Conservation (phyloP, 768 basidiomycete genomes). For the Tylopilus subfusipes region DNA sequence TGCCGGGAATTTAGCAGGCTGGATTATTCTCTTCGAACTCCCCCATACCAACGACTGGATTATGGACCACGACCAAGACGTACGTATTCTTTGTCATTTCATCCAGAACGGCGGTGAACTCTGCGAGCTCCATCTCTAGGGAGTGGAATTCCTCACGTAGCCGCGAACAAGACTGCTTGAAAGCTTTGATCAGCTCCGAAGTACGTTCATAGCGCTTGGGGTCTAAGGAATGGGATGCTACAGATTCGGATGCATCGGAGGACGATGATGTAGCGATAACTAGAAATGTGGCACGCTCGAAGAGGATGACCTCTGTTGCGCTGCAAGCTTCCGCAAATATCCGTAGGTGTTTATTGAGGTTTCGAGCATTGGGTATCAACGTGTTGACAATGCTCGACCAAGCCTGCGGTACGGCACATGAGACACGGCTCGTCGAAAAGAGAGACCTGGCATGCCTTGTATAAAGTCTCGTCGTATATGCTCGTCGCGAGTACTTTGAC, state of each 20-base stretch:
- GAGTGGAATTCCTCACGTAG: slow-evolving; percentile 82
- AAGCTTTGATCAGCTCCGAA: slow-evolving; percentile 91
- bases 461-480: slow-evolving; percentile 96
- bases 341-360: slow-evolving; percentile 81
- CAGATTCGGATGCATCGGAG: slow-evolving; percentile 34
- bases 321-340: slow-evolving; percentile 84
- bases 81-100: slow-evolving; percentile 93
- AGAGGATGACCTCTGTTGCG: slow-evolving; percentile 92
- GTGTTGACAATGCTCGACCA: slow-evolving; percentile 98
- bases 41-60: slow-evolving; percentile 77
- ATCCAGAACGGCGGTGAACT: slow-evolving; percentile 88
- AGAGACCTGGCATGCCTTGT: slow-evolving; percentile 56
- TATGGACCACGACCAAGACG: slow-evolving; percentile 83
- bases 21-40: not conserved
- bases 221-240: slow-evolving; percentile 47
- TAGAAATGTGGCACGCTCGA: slow-evolving; percentile 96
- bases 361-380: slow-evolving; percentile 90
- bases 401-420: slow-evolving; percentile 52
- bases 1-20: not conserved
- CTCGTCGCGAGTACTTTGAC: slow-evolving; percentile 87
- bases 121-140: slow-evolving; percentile 79
- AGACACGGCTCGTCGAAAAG: slow-evolving; percentile 3
- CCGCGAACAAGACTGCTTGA: slow-evolving; percentile 88
- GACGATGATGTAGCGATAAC: slow-evolving; percentile 84
- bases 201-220: slow-evolving; percentile 81